These are phyloP conservation scores for Heterobasidion annosum DNA, from an alignment of 1,284 basidiomycete species.

Conservation along the genomic window DNA sequence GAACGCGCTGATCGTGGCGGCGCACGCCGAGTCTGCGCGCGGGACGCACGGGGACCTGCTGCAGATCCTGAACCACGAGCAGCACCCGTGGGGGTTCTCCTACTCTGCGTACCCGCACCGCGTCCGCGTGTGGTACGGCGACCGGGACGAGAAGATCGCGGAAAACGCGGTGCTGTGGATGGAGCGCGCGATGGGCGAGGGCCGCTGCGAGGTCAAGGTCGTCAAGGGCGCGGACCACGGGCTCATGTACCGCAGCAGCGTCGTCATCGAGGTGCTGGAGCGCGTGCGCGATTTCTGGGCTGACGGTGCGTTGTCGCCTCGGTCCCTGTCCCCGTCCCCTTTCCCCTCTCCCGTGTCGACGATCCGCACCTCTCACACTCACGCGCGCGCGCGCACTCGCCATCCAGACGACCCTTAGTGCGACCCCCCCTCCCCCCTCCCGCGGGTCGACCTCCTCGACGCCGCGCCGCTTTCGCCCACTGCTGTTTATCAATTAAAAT, in stretches of 20 bases:
- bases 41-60: constrained; percentile 89
- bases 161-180: constrained; percentile 86
- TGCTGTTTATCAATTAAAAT: background rate
- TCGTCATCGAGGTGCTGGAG: constrained; percentile 86
- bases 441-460: too few relatives aligned
- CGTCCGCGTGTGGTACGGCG: constrained; percentile 92
- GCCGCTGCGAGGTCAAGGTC: constrained; percentile 69
- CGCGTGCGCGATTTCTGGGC: constrained; percentile 53
- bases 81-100: constrained; percentile 79
- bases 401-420: too few relatives aligned
- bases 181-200: constrained; percentile 76
- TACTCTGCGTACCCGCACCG: constrained; percentile 69
- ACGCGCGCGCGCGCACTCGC: too few relatives aligned
- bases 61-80: constrained; percentile 83
- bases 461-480: background rate
- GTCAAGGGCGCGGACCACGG: constrained; percentile 86
- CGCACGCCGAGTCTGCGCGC: constrained; percentile 87
- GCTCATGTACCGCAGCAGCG: constrained; percentile 83
- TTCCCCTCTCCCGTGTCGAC: background rate
- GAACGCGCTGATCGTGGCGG: constrained; percentile 86
- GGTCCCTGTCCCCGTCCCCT: background rate
- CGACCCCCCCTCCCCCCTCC: too few relatives aligned
- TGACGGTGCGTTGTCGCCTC: constrained; percentile 15
- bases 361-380: too few relatives aligned
- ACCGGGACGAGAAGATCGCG: constrained; percentile 87